Percentiles rank a stretch among this genome's conserved stretches.
These are phyloP conservation scores for Colletotrichum destructivum DNA, from an alignment of 2,329 filamentous ascomycete genomes.

Conservation along the genomic window DNA sequence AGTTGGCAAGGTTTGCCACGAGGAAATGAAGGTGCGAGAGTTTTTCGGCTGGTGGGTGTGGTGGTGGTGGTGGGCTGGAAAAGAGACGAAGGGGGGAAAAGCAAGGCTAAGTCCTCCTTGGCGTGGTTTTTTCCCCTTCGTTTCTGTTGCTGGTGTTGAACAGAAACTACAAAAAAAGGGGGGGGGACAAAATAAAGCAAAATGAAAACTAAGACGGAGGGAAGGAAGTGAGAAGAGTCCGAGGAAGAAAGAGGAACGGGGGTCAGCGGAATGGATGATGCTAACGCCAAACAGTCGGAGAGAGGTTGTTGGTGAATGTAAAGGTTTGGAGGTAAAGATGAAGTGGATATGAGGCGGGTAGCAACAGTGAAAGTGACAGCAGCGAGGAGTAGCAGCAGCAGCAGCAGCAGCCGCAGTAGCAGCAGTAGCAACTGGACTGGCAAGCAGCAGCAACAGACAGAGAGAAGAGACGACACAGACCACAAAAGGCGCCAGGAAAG, in stretches of 20 bases:
- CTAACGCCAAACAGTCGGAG: constrained; percentile 10
- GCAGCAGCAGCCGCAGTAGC: constrained; percentile 4
- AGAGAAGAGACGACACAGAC: background rate
- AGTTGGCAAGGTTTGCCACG: constrained; percentile 39
- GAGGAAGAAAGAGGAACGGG: background rate
- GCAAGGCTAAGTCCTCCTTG: constrained; percentile 13
- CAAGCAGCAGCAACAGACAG: background rate
- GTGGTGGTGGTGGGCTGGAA: background rate
- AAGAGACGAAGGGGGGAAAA: background rate
- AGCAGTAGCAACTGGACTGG: background rate
- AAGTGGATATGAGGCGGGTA: background rate
- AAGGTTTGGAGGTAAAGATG: background rate
- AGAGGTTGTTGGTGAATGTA: background rate
- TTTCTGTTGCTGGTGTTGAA: constrained; percentile 20
- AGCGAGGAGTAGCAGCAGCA: constrained; percentile 1
- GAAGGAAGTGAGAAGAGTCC: background rate
- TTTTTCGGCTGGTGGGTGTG: constrained; percentile 15
- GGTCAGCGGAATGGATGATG: constrained; percentile 16
- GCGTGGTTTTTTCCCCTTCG: too few relatives aligned
- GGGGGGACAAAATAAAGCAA: too few relatives aligned
- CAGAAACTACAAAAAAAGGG: background rate
- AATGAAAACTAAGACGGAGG: background rate
- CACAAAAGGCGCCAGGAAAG: constrained; percentile 20
- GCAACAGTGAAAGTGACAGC: background rate
- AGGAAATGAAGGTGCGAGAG: constrained; percentile 28